phyloP scores from a whole-genome alignment of 257 asterid genomes.

The Leonotis leonurus region DNA sequence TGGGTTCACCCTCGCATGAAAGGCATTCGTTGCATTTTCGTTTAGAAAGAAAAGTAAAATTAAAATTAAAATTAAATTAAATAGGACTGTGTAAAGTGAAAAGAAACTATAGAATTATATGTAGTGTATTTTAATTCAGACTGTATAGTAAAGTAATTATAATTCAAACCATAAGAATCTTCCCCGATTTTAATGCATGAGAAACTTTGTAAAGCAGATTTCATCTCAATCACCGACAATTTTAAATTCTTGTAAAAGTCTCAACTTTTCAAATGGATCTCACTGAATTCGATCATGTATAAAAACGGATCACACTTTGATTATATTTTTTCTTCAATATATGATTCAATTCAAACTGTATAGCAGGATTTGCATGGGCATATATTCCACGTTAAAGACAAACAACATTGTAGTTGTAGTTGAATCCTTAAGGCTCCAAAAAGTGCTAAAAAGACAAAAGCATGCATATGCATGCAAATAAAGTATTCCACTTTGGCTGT shows the following conservation, averaged over 20 bases:
- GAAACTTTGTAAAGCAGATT: neutral
- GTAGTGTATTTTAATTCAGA: neutral
- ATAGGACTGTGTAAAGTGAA: too few species aligned
- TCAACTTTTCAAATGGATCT: neutral
- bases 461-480: conserved; percentile 8
- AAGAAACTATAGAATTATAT: too few species aligned
- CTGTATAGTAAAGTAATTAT: neutral
- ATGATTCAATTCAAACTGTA: neutral
- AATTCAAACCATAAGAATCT: conserved; percentile 11
- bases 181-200: neutral
- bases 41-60: too few species aligned
- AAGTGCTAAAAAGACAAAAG: conserved; percentile 6
- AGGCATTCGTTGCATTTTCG: too few species aligned
- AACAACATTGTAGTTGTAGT: conserved; percentile 15
- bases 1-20: too few species aligned
- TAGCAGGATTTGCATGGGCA: neutral
- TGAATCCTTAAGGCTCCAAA: conserved; percentile 31
- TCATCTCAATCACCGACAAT: conserved; percentile 14
- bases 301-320: neutral
- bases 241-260: neutral
- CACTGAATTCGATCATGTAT: neutral
- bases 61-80: too few species aligned
- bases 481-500: conserved; percentile 16
- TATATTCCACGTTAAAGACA: neutral
- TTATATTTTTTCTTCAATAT: neutral